Conservation (phyloP, 805 yeast genomes). For the Cephaloascus fragrans region DNA sequence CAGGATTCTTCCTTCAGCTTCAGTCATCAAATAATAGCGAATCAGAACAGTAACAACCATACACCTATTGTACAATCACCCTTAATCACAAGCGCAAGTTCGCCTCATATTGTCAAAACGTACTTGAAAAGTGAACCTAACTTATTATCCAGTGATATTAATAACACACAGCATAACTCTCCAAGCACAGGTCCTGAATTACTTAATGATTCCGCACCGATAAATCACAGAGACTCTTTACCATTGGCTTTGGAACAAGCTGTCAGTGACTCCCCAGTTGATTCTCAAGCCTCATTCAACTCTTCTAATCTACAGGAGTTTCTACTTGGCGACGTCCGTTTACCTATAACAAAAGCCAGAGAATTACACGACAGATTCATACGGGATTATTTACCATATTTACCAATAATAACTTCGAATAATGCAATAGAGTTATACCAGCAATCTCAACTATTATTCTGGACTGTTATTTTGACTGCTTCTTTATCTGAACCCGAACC, state of each 20-base stretch:
- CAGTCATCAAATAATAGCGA: not conserved
- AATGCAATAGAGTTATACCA: conserved; percentile 70
- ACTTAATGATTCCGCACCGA: conserved; percentile 31
- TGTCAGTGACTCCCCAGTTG: conserved; percentile 1
- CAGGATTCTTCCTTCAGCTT: conserved; percentile 3
- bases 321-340: conserved; percentile 63
- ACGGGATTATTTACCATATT: conserved; percentile 55
- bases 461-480: conserved; percentile 87
- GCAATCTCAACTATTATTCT: conserved; percentile 76
- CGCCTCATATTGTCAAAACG: conserved; percentile 24
- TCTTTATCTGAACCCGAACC: conserved; percentile 85
- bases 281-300: conserved; percentile 1
- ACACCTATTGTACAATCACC: not conserved
- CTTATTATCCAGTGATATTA: conserved; percentile 19
- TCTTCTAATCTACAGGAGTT: conserved; percentile 44
- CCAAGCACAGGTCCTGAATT: conserved; percentile 15
- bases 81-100: not conserved
- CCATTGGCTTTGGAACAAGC: conserved; percentile 35
- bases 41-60: not conserved
- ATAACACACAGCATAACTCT: not conserved
- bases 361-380: conserved; percentile 66
- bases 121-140: conserved; percentile 34
- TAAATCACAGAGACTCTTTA: conserved; percentile 21
- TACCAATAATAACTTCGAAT: conserved; percentile 69
- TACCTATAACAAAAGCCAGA: conserved; percentile 58